Evolutionary conservation across 108 stramenopile species (phyloP).

Genomic region (Stephanodiscus triporus): DNA sequence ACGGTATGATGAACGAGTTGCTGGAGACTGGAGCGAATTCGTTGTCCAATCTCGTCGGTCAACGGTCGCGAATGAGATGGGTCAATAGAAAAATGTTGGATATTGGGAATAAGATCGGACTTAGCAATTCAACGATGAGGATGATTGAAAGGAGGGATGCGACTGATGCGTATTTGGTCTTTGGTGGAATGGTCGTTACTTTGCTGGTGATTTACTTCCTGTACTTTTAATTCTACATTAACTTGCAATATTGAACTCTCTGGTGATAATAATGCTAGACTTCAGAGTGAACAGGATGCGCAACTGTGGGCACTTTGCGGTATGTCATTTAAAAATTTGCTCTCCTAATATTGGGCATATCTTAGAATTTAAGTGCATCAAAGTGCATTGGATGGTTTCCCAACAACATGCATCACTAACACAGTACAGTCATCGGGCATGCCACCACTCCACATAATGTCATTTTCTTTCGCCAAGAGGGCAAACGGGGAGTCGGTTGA

Average conservation of each 20-base stretch:
- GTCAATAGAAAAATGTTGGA: constrained; percentile 67
- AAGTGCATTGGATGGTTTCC: constrained; percentile 28
- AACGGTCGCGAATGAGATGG: constrained; percentile 69
- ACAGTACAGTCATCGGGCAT: constrained; percentile 97
- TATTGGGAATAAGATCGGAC: constrained; percentile 74
- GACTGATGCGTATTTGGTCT: constrained; percentile 88
- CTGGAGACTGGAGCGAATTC: constrained; percentile 67
- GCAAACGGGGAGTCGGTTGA: constrained; percentile 93
- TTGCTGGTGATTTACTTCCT: constrained; percentile 79
- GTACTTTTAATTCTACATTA: constrained; percentile 49
- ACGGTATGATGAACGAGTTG: constrained; percentile 74
- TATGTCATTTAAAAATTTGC: no score
- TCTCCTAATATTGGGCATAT: background rate
- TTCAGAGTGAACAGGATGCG: background rate
- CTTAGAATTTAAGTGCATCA: constrained; percentile 1
- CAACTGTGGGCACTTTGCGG: background rate
- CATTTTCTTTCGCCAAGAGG: constrained; percentile 95
- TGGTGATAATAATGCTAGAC: background rate
- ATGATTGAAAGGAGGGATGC: constrained; percentile 87
- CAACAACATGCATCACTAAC: constrained; percentile 88
- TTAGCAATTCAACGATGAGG: constrained; percentile 82
- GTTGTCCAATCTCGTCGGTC: constrained; percentile 62
- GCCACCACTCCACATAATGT: constrained; percentile 98
- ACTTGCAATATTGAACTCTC: background rate
- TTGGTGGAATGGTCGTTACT: constrained; percentile 78